phyloP scores from a whole-genome alignment of 2,329 filamentous ascomycete genomes.

The Monosporascus cannonballus region DNA sequence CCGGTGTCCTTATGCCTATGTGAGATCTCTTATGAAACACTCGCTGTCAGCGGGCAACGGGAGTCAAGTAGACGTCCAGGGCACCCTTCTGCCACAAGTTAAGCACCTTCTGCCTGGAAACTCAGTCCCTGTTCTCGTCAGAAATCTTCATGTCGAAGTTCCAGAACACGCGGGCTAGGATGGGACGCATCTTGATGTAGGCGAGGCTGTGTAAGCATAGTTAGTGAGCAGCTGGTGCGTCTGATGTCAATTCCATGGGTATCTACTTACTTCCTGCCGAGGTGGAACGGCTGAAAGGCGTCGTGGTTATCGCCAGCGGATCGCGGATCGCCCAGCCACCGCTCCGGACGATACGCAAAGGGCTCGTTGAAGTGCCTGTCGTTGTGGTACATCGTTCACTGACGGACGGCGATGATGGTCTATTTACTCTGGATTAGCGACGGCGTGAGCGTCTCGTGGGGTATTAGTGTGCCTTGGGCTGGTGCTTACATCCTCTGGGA shows the following conservation, averaged over 20 bases:
- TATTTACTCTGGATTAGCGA: slow-evolving; percentile 12
- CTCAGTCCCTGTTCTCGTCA: slow-evolving; percentile 31
- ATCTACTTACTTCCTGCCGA: slow-evolving; percentile 39
- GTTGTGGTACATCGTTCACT: slow-evolving; percentile 35
- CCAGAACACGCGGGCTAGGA: slow-evolving; percentile 40
- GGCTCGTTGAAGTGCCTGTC: slow-evolving; percentile 38
- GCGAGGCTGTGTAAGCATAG: slow-evolving; percentile 31
- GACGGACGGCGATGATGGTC: slow-evolving; percentile 36
- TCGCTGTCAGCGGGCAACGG: slow-evolving; percentile 43
- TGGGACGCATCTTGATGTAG: slow-evolving; percentile 43
- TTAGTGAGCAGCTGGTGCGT: slow-evolving; percentile 4
- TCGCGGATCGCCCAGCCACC: slow-evolving; percentile 34
- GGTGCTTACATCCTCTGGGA: slow-evolving; percentile 12
- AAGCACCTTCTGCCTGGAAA: slow-evolving; percentile 31
- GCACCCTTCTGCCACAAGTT: slow-evolving; percentile 34
- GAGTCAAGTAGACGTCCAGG: slow-evolving; percentile 31
- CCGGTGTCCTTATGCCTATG: no score
- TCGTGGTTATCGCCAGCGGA: slow-evolving; percentile 37
- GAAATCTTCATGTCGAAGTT: slow-evolving; percentile 41
- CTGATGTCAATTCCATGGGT: no score
- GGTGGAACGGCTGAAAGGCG: slow-evolving; percentile 40
- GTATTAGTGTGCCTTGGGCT: no score
- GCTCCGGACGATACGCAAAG: slow-evolving; percentile 39
- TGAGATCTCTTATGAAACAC: slow-evolving; percentile 27
- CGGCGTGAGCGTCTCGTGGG: no score